A percentile compares a stretch with the other conserved stretches of the same genome.
These are phyloP conservation scores for Phaeosphaeriaceae sp. DNA, from an alignment of 2,329 filamentous ascomycete genomes.

Conservation along the genomic window DNA sequence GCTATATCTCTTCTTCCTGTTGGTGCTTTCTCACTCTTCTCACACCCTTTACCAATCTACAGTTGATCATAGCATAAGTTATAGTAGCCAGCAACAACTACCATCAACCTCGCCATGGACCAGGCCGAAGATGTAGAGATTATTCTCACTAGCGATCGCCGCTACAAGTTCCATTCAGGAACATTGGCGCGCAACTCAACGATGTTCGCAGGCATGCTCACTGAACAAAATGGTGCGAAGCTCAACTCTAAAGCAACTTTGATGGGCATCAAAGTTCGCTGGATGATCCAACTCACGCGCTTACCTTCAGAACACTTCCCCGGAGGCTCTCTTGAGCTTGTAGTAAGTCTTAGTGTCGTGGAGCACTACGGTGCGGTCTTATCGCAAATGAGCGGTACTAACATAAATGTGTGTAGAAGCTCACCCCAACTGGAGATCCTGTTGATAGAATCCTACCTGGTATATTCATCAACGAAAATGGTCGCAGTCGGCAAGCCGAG, in stretches of 20 bases:
- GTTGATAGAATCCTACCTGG: slow-evolving; percentile 17
- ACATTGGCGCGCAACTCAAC: slow-evolving; percentile 42
- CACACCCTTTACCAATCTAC: not conserved
- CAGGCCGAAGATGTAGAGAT: slow-evolving; percentile 45
- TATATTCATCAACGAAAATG: slow-evolving; percentile 45
- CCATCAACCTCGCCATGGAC: slow-evolving; percentile 29
- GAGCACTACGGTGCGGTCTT: not conserved
- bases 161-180: slow-evolving; percentile 44
- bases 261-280: slow-evolving; percentile 35
- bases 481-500: slow-evolving; percentile 33
- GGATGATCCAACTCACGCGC: slow-evolving; percentile 41
- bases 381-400: not conserved
- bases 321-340: slow-evolving; percentile 30
- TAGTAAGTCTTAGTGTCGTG: slow-evolving; percentile 28
- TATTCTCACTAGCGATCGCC: slow-evolving; percentile 35
- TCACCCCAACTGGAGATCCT: slow-evolving; percentile 42
- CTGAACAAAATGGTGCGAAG: slow-evolving; percentile 35
- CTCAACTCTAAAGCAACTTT: slow-evolving; percentile 30
- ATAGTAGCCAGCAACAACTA: slow-evolving; percentile 1
- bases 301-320: slow-evolving; percentile 25
- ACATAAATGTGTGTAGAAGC: slow-evolving; percentile 30
- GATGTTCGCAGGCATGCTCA: slow-evolving; percentile 39
- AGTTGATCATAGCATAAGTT: not conserved
- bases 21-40: not conserved
- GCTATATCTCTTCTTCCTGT: not conserved